Conservation (phyloP, 2,329 filamentous ascomycete genomes). For the Colletotrichum spinosum region DNA sequence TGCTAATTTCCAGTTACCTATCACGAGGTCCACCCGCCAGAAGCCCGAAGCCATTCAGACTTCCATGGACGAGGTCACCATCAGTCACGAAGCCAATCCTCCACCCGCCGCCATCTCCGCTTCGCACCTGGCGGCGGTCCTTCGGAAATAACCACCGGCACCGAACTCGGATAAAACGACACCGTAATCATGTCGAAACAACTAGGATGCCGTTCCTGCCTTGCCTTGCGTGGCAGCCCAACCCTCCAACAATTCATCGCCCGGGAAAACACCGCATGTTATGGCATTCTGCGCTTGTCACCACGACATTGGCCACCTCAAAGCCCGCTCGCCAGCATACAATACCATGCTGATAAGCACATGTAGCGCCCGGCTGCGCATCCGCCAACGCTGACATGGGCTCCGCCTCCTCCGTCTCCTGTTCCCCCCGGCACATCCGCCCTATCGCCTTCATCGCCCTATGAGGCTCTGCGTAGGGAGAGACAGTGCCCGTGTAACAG, state of each 20-base stretch:
- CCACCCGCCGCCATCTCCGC: no score
- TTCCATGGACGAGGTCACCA: no score
- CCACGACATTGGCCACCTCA: not conserved
- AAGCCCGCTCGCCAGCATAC: not conserved
- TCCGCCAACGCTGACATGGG: conserved; percentile 16
- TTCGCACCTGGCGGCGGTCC: no score
- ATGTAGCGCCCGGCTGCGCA: conserved; percentile 1
- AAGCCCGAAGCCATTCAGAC: no score
- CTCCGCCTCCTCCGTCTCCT: not conserved
- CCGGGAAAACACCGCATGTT: not conserved
- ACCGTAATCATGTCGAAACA: conserved; percentile 22
- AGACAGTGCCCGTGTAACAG: no score
- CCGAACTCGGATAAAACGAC: conserved; percentile 15
- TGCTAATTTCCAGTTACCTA: no score
- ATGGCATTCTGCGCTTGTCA: not conserved
- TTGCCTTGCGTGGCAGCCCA: not conserved
- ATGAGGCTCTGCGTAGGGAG: not conserved
- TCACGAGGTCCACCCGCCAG: no score
- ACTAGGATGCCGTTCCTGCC: not conserved
- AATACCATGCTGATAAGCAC: conserved; percentile 8
- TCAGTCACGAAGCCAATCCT: no score
- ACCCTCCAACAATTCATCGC: not conserved
- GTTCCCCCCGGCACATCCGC: not conserved
- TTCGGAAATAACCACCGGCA: not conserved
- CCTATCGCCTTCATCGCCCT: not conserved